Percentiles rank a stretch among this genome's conserved stretches.
phyloP scores from a whole-genome alignment of 352 stramenopile species.

The Phytophthora cajani region DNA sequence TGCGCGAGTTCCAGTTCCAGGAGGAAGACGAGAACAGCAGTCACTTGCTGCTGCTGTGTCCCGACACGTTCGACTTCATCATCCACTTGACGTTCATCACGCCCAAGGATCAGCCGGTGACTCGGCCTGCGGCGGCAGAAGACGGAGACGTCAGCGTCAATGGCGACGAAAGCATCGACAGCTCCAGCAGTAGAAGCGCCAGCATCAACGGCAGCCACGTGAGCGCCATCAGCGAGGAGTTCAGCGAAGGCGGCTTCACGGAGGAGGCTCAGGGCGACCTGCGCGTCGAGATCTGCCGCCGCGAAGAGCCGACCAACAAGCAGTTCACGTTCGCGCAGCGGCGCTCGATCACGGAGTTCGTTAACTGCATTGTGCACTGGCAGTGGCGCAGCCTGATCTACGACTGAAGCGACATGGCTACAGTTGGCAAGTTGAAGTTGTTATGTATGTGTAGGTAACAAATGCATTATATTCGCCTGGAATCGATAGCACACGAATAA shows the following conservation, averaged over 20 bases:
- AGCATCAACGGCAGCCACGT: constrained; percentile 28
- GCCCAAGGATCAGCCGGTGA: constrained; percentile 28
- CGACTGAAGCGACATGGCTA: constrained; percentile 61
- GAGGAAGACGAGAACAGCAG: constrained; percentile 71
- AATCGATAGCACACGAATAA: not conserved
- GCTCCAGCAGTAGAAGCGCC: constrained; percentile 23
- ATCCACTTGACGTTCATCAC: constrained; percentile 85
- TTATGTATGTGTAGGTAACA: constrained; percentile 14
- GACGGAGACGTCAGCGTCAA: constrained; percentile 17
- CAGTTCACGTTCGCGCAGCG: constrained; percentile 85
- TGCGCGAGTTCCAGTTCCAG: constrained; percentile 89
- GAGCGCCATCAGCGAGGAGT: constrained; percentile 25
- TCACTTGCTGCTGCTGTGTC: constrained; percentile 83
- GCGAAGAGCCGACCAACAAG: constrained; percentile 80
- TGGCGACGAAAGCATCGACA: constrained; percentile 28
- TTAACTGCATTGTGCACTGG: constrained; percentile 90
- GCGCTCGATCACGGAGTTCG: constrained; percentile 84
- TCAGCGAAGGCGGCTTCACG: constrained; percentile 45
- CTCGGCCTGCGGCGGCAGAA: constrained; percentile 4
- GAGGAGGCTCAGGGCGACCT: constrained; percentile 32
- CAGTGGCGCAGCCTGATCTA: constrained; percentile 88
- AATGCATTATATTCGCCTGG: not conserved
- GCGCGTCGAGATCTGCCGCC: constrained; percentile 84
- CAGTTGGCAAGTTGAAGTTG: constrained; percentile 35
- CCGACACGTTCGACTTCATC: constrained; percentile 85